Evolutionary conservation across 2,329 filamentous ascomycete species (phyloP).

Genomic region (Exserohilum rostratum): DNA sequence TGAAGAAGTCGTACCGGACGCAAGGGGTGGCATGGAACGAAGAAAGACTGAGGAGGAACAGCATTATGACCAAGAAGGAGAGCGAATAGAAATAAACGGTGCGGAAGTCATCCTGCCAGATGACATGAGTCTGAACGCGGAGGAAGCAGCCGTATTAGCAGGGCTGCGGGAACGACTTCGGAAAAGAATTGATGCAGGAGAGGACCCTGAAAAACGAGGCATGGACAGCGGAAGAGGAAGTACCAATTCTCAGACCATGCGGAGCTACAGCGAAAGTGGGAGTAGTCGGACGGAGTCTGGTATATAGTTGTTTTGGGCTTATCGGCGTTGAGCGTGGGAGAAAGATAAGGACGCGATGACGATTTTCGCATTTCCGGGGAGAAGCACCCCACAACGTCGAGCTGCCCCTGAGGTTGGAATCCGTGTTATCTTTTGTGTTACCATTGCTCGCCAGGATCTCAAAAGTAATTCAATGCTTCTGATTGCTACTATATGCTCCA

Average conservation of each 20-base stretch:
- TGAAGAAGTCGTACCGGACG: conserved; percentile 34
- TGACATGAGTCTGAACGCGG: conserved; percentile 42
- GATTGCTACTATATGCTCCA: background rate
- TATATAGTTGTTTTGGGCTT: conserved; percentile 10
- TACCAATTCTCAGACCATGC: conserved; percentile 29
- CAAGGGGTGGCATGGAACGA: conserved; percentile 26
- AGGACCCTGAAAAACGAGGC: conserved; percentile 7
- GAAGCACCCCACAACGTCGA: background rate
- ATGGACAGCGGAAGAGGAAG: conserved; percentile 28
- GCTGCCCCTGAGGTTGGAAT: background rate
- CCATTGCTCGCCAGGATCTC: conserved; percentile 4
- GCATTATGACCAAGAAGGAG: conserved; percentile 19
- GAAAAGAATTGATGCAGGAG: conserved; percentile 19
- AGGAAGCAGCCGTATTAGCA: conserved; percentile 47
- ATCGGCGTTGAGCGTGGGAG: conserved; percentile 8
- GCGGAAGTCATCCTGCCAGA: conserved; percentile 44
- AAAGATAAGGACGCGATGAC: conserved; percentile 15
- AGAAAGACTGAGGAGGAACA: conserved; percentile 23
- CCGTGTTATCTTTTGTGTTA: background rate
- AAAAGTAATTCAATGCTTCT: no score
- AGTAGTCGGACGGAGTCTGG: conserved; percentile 7
- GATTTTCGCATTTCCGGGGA: conserved; percentile 16
- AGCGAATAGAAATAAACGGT: conserved; percentile 40
- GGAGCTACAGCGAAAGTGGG: conserved; percentile 17
- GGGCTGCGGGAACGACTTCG: conserved; percentile 42